phyloP scores from a whole-genome alignment of 2,329 filamentous ascomycete species.

The Fusarium papillatum region DNA sequence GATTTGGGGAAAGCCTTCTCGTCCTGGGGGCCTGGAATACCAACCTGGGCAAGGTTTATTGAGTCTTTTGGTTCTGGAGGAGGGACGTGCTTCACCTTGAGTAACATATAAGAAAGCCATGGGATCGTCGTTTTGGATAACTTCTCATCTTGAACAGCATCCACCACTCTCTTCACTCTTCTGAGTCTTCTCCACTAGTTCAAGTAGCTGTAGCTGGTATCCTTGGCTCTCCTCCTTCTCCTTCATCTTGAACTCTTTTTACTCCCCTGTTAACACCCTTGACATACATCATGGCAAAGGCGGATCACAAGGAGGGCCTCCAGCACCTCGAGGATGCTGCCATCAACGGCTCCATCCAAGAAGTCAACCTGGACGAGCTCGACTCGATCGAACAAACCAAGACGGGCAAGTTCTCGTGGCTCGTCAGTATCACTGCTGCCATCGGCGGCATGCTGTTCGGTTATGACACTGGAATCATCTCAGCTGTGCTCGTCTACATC shows the following conservation, averaged over 20 bases:
- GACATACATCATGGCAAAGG: slow-evolving; percentile 35
- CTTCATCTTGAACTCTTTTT: neutral
- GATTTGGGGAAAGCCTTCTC: slow-evolving; percentile 3
- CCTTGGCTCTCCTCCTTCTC: neutral
- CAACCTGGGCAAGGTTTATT: neutral
- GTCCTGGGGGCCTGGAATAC: neutral
- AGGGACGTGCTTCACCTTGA: slow-evolving; percentile 27
- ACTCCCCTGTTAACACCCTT: neutral
- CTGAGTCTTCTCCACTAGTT: neutral
- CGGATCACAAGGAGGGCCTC: slow-evolving; percentile 33
- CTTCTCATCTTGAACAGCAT: slow-evolving; percentile 24
- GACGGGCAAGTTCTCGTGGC: slow-evolving; percentile 43
- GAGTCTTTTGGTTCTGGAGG: slow-evolving; percentile 9
- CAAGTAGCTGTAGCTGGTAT: neutral
- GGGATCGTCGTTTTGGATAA: slow-evolving; percentile 13
- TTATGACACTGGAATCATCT: slow-evolving; percentile 55
- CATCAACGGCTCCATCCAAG: slow-evolving; percentile 28
- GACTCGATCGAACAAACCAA: slow-evolving; percentile 43
- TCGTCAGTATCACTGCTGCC: slow-evolving; percentile 44
- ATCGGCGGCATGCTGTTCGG: slow-evolving; percentile 56
- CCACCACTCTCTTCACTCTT: slow-evolving; percentile 1
- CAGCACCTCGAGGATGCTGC: slow-evolving; percentile 37
- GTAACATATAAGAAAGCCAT: slow-evolving; percentile 34
- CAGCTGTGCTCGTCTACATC: slow-evolving; percentile 46
- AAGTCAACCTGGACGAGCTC: slow-evolving; percentile 39